Evolutionary conservation across 352 stramenopile genomes (phyloP).

Genomic region (Phytophthora hybrid): DNA sequence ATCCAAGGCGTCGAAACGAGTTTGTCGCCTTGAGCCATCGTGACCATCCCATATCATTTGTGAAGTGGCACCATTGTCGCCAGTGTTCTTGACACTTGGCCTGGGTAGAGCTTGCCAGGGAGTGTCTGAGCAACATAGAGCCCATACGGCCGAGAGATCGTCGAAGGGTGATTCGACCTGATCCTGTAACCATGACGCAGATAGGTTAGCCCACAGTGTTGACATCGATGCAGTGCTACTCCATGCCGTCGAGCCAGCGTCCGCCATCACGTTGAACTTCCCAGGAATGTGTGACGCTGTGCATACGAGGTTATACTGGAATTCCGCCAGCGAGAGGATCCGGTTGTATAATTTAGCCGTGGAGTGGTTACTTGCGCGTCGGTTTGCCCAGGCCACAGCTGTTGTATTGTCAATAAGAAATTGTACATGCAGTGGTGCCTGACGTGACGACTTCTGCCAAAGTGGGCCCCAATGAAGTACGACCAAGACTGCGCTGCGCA

Average conservation of each 20-base stretch:
- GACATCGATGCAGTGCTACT: neutral
- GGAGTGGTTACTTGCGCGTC: neutral
- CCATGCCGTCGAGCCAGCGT: conserved; percentile 32
- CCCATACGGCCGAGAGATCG: conserved; percentile 30
- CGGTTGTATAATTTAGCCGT: conserved; percentile 20
- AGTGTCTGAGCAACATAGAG: conserved; percentile 9
- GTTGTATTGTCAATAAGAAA: conserved; percentile 30
- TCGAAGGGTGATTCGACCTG: conserved; percentile 8
- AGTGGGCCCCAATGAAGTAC: conserved; percentile 14
- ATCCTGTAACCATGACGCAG: conserved; percentile 21
- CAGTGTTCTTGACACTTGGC: conserved; percentile 23
- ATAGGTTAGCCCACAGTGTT: conserved; percentile 25
- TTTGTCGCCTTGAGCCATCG: conserved; percentile 18
- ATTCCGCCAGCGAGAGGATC: conserved; percentile 24
- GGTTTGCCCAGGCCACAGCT: conserved; percentile 17
- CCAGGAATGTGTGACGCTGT: conserved; percentile 30
- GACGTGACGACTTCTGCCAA: neutral
- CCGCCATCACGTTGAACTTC: conserved; percentile 23
- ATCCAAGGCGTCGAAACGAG: neutral
- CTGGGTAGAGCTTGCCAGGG: conserved; percentile 26
- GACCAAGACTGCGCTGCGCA: conserved; percentile 19
- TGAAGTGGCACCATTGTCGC: conserved; percentile 28
- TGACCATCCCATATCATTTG: conserved; percentile 24
- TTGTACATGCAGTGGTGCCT: neutral
- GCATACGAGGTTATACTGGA: conserved; percentile 27